phyloP scores from a whole-genome alignment of 768 basidiomycete species.

The Boletus reticulatus region DNA sequence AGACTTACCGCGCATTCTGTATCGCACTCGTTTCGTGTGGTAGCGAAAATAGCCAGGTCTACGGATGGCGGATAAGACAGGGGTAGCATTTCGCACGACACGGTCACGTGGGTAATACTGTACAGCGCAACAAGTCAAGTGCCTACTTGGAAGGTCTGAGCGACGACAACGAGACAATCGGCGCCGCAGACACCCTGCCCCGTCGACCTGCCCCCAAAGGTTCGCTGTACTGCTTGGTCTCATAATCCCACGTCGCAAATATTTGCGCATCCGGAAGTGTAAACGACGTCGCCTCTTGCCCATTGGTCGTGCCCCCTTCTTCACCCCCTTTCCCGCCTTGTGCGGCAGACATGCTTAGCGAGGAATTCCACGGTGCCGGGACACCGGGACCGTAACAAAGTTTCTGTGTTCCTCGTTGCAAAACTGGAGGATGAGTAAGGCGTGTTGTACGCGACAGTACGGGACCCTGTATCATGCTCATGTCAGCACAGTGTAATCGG shows the following conservation, averaged over 20 bases:
- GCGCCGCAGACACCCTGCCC: conserved; percentile 17
- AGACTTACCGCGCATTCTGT: no score
- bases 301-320: conserved; percentile 17
- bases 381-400: conserved; percentile 40
- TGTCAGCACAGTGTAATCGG: background rate
- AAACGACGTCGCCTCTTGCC: conserved; percentile 28
- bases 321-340: conserved; percentile 26
- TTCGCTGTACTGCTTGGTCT: conserved; percentile 42
- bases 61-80: no score
- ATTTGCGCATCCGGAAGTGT: conserved; percentile 46
- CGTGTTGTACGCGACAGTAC: conserved; percentile 60
- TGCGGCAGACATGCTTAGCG: conserved; percentile 9
- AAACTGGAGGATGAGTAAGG: conserved; percentile 62
- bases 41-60: no score
- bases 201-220: conserved; percentile 32
- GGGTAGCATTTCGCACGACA: no score
- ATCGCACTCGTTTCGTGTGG: no score
- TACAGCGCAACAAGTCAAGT: background rate
- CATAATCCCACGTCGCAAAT: conserved; percentile 51
- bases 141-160: conserved; percentile 22
- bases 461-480: conserved; percentile 40
- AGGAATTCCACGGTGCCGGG: conserved; percentile 47
- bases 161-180: conserved; percentile 20
- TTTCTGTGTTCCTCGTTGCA: conserved; percentile 46
- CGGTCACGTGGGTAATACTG: no score